A percentile compares a stretch with the other conserved stretches of the same genome.
phyloP scores from a whole-genome alignment of 208 protist genomes.

The Trypanosoma rangeli region DNA sequence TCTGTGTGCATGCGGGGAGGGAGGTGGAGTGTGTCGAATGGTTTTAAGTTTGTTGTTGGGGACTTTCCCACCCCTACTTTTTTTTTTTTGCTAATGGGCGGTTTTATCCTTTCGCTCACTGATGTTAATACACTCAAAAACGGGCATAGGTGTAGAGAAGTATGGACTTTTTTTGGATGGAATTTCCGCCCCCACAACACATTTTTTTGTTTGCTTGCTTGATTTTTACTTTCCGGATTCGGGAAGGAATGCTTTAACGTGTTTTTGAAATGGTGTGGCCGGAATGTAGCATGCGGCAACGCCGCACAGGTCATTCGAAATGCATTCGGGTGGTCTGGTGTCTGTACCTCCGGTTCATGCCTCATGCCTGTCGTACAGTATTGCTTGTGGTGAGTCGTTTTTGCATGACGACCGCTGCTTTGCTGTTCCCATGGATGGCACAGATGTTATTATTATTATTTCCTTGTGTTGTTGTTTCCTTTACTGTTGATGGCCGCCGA shows the following conservation, averaged over 20 bases:
- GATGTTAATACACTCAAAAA: neutral
- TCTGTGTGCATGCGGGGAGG: neutral
- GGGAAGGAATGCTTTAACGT: neutral
- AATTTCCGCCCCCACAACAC: neutral
- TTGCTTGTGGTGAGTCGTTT: neutral
- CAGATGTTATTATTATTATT: too few relatives aligned
- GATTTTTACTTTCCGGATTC: neutral
- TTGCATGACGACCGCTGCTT: neutral
- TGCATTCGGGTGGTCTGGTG: neutral
- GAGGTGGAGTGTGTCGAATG: neutral
- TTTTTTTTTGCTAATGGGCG: neutral
- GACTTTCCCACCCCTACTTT: neutral
- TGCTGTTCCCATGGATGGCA: neutral
- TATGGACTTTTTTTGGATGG: neutral
- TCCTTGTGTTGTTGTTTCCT: neutral
- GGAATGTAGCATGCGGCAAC: neutral
- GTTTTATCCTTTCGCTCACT: neutral
- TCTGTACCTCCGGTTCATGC: neutral
- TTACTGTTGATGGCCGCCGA: neutral
- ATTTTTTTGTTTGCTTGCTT: neutral
- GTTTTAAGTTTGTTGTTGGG: constrained; percentile 2
- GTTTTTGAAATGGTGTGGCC: neutral
- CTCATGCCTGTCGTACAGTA: too few relatives aligned
- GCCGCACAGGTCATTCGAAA: neutral
- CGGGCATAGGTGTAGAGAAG: neutral